A percentile compares a stretch with the other conserved stretches of the same genome.
These are phyloP conservation scores for Reticulascus tulasneorum DNA, from an alignment of 2,329 filamentous ascomycete species.

Conservation along the genomic window DNA sequence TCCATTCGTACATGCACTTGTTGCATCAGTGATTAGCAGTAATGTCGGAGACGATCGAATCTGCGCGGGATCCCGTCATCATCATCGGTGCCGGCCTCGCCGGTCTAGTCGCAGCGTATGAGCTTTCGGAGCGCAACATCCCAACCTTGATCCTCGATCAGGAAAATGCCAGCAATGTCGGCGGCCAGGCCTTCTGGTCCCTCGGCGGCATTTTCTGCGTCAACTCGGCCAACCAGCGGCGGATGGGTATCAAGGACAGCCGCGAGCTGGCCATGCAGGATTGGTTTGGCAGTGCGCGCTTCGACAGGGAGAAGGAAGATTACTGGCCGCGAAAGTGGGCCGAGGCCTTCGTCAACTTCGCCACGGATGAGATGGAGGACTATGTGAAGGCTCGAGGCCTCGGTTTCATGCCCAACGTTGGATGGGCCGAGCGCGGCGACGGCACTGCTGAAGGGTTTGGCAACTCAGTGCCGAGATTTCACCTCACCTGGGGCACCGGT, in stretches of 20 bases:
- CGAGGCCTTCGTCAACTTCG: conserved; percentile 61
- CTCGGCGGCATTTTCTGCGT: conserved; percentile 59
- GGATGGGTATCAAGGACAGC: conserved; percentile 54
- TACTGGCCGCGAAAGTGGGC: conserved; percentile 58
- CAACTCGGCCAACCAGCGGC: conserved; percentile 52
- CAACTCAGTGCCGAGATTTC: conserved; percentile 61
- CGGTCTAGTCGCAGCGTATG: conserved; percentile 56
- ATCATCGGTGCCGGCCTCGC: conserved; percentile 55
- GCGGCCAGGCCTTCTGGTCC: conserved; percentile 62
- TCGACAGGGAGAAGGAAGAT: conserved; percentile 54
- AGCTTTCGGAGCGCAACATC: conserved; percentile 48
- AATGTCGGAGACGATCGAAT: no score
- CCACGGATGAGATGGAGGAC: conserved; percentile 52
- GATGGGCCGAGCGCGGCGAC: conserved; percentile 59
- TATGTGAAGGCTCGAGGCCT: conserved; percentile 53
- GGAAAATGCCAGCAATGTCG: conserved; percentile 52
- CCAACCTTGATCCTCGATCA: conserved; percentile 53
- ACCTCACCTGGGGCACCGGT: conserved; percentile 58
- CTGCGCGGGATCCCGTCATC: no score
- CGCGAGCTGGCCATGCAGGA: conserved; percentile 54
- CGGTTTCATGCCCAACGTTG: conserved; percentile 50
- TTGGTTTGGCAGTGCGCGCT: conserved; percentile 54
- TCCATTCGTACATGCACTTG: no score
- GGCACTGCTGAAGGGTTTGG: conserved; percentile 54
- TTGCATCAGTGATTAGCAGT: no score